Percentiles rank a stretch among this genome's conserved stretches.
Conservation (phyloP, 257 asterid genomes). For the Ballota nigra region DNA sequence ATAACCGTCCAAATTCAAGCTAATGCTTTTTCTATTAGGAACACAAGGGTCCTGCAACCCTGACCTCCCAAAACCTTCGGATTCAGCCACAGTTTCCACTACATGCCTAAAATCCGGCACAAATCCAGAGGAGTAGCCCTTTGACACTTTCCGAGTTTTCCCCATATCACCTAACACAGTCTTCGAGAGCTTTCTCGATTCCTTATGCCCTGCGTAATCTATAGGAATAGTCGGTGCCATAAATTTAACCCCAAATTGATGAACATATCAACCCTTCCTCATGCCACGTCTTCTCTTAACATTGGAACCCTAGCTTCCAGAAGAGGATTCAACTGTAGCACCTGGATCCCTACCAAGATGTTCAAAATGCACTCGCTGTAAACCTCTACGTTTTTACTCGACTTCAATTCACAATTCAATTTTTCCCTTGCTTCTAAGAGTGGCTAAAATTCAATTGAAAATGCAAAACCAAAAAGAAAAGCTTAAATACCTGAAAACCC, state of each 20-base stretch:
- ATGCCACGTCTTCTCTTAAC: slow-evolving; percentile 18
- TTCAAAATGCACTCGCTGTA: slow-evolving; percentile 17
- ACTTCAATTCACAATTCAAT: slow-evolving; percentile 16
- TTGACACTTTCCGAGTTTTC: slow-evolving; percentile 60
- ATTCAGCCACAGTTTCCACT: slow-evolving; percentile 66
- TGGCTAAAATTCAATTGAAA: neutral
- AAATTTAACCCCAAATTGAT: slow-evolving; percentile 34
- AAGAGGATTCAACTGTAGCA: neutral
- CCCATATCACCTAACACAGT: slow-evolving; percentile 46
- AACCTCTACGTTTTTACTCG: slow-evolving; percentile 8
- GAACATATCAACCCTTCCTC: slow-evolving; percentile 42
- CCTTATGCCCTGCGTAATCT: slow-evolving; percentile 55
- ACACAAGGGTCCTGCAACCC: slow-evolving; percentile 41
- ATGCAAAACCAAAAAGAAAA: neutral
- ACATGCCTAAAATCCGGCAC: slow-evolving; percentile 66
- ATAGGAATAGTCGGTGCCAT: slow-evolving; percentile 67
- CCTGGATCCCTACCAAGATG: slow-evolving; percentile 24
- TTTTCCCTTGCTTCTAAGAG: neutral
- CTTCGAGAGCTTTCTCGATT: slow-evolving; percentile 33
- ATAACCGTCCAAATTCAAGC: slow-evolving; percentile 39
- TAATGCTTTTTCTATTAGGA: slow-evolving; percentile 34
- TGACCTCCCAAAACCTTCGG: slow-evolving; percentile 57
- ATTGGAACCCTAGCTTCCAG: slow-evolving; percentile 3
- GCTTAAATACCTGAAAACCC: slow-evolving; percentile 28
- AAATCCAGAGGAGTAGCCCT: slow-evolving; percentile 48